phyloP scores from a whole-genome alignment of 192 early-diverging fungal species.

The Diversispora eburnea region DNA sequence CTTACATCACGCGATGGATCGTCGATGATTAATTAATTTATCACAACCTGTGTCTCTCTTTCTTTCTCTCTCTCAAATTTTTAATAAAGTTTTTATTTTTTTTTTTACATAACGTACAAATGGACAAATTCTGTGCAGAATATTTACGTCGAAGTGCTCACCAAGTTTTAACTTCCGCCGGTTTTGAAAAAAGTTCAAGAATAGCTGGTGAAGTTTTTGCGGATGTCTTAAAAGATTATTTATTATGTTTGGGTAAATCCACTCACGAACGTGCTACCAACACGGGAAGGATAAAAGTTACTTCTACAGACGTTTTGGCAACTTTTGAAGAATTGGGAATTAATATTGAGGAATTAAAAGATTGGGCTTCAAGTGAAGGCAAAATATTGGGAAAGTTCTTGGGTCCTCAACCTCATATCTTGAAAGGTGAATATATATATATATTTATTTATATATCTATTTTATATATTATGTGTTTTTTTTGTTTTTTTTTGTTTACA shows the following conservation, averaged over 20 bases:
- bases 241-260: conserved; percentile 44
- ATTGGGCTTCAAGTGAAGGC: conserved; percentile 38
- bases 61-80: no score
- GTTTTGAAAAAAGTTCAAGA: conserved; percentile 48
- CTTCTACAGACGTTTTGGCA: conserved; percentile 41
- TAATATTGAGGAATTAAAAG: conserved; percentile 37
- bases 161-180: conserved; percentile 33
- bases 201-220: conserved; percentile 43
- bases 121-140: conserved; percentile 14
- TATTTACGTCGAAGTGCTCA: not conserved
- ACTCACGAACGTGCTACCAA: conserved; percentile 45
- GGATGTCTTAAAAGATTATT: conserved; percentile 51
- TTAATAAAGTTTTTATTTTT: not conserved
- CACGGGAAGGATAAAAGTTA: conserved; percentile 43
- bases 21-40: no score
- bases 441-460: no score
- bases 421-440: not conserved
- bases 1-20: no score
- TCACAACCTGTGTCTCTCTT: no score
- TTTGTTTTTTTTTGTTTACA: no score
- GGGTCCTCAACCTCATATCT: not conserved
- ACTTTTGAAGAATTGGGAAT: conserved; percentile 45
- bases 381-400: not conserved
- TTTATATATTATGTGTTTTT: no score
- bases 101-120: not conserved